Conservation (phyloP, 768 basidiomycete genomes). For the Russula emetica region DNA sequence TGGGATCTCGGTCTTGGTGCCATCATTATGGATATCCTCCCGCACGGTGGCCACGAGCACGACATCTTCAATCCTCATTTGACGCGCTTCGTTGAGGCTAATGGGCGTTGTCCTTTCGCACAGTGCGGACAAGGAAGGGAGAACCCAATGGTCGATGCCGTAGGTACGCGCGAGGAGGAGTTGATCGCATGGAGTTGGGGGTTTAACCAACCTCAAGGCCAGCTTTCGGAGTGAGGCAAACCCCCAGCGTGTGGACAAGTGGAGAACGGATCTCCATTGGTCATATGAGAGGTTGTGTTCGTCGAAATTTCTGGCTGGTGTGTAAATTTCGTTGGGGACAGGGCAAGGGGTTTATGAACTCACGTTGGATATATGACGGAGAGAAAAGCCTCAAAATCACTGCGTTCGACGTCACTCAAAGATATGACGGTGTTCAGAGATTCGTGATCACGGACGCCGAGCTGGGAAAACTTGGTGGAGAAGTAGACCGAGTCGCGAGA, state of each 20-base stretch:
- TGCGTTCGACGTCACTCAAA: conserved; percentile 10
- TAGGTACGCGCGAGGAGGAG: conserved; percentile 26
- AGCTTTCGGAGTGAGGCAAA: conserved; percentile 32
- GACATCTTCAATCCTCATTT: conserved; percentile 20
- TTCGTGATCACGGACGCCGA: conserved; percentile 16
- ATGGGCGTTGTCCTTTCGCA: conserved; percentile 17
- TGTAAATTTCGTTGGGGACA: too few species aligned
- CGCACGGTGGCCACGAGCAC: conserved; percentile 23
- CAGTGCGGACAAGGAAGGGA: conserved; percentile 20
- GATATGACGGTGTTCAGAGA: conserved; percentile 3
- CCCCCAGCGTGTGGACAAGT: conserved; percentile 33
- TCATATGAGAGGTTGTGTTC: conserved; percentile 23
- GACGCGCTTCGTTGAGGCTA: conserved; percentile 13
- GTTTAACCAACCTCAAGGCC: conserved; percentile 17
- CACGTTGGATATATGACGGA: conserved; percentile 27
- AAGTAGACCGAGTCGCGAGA: conserved; percentile 26
- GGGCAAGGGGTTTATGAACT: neutral
- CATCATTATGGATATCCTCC: conserved; percentile 15
- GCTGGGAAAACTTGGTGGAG: conserved; percentile 9
- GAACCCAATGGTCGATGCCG: conserved; percentile 19
- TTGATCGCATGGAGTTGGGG: conserved; percentile 20
- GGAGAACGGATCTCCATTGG: conserved; percentile 33
- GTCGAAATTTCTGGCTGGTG: conserved; percentile 15
- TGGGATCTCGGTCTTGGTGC: conserved; percentile 6
- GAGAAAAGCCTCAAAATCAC: conserved; percentile 25